Evolutionary conservation across 2,329 filamentous ascomycete genomes (phyloP).

Genomic region (Colletotrichum horii): DNA sequence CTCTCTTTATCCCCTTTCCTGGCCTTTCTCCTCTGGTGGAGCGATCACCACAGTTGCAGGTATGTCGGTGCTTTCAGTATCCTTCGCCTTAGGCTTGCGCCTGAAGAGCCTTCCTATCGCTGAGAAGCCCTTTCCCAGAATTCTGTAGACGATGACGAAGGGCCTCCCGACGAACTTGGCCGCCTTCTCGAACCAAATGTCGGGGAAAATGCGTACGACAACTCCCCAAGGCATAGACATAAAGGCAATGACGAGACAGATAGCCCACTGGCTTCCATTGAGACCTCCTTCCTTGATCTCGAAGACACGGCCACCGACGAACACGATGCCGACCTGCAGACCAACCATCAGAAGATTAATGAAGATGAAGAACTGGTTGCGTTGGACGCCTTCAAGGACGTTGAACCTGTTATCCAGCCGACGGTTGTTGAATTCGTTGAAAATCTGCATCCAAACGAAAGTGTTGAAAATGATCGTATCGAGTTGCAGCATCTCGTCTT

Average conservation of each 20-base stretch:
- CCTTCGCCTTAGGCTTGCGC: neutral
- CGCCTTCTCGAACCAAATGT: slow-evolving; percentile 78
- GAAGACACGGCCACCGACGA: slow-evolving; percentile 62
- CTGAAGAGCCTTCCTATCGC: slow-evolving; percentile 5
- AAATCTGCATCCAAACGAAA: slow-evolving; percentile 77
- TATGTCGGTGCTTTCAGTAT: neutral
- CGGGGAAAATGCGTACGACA: slow-evolving; percentile 55
- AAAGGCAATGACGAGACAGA: slow-evolving; percentile 54
- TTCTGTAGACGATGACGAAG: slow-evolving; percentile 73
- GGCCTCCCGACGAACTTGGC: slow-evolving; percentile 99
- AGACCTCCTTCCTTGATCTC: slow-evolving; percentile 42
- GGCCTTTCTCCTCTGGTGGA: neutral
- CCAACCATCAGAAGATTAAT: slow-evolving; percentile 64
- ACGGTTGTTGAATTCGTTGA: slow-evolving; percentile 72
- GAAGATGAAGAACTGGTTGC: slow-evolving; percentile 62
- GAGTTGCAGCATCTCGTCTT: slow-evolving; percentile 47
- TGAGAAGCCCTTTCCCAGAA: neutral
- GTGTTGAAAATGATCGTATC: slow-evolving; percentile 72
- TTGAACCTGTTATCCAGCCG: slow-evolving; percentile 68
- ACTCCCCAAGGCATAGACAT: slow-evolving; percentile 56
- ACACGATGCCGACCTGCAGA: slow-evolving; percentile 62
- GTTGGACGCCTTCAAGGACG: slow-evolving; percentile 61
- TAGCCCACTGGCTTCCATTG: slow-evolving; percentile 58
- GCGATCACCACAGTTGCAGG: neutral
- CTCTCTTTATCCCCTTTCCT: neutral